Evolutionary conservation across 176 grass and related monocot species (phyloP), one percentile per base, ranked within the genome.

Genomic region (Calamus simplicifolius): DNA sequence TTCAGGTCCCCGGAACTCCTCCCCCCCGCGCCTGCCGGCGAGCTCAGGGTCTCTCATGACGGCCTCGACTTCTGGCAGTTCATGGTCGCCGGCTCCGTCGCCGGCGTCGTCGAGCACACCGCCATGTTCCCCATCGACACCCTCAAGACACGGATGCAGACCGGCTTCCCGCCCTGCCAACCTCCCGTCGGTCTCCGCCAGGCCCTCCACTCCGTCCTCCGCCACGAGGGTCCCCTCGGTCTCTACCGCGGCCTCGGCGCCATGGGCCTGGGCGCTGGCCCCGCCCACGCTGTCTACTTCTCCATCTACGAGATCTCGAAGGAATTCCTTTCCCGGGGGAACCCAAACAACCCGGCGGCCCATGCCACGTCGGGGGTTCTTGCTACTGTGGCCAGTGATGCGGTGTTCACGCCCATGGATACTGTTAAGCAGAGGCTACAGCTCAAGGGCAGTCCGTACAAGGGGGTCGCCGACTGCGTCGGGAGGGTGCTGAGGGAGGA

Each of bases 401-500:
- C 65, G 27, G 65, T 68, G 7, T 68, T 68, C 65, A 68, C 65
- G 6, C 65, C 65, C 52, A 68, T 68, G 65, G 65, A 68, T 51
- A 68, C 65, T 17, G 65, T 68, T n/a, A 68, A 68, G 65, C 65
- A 68, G 65, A 51, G 65, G 10, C 52, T 68, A 12, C 65, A 68
- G 51, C 52, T 68, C 50, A 68, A 55, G 52, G 56, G 65, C 52
- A 68, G 65, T 16, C 65, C 65, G 28, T 68, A 68, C 65, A 68
- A 68, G 52, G 65, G 65, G n/a, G 65, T 68, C 29, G 16, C 52
- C 29, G 65, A 68, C 26, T 68, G 65, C 65, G 52, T 68, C 65
- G 16, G 28, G 27, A 54, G 52, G 28, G 65, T 68, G 3, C 29
- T 68, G 27, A 27, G 65, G 13, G 65, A 68, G 52, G 65, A 68